These are phyloP conservation scores for Zopfia rhizophila DNA, from an alignment of 2,329 filamentous ascomycete species.

Conservation along the genomic window DNA sequence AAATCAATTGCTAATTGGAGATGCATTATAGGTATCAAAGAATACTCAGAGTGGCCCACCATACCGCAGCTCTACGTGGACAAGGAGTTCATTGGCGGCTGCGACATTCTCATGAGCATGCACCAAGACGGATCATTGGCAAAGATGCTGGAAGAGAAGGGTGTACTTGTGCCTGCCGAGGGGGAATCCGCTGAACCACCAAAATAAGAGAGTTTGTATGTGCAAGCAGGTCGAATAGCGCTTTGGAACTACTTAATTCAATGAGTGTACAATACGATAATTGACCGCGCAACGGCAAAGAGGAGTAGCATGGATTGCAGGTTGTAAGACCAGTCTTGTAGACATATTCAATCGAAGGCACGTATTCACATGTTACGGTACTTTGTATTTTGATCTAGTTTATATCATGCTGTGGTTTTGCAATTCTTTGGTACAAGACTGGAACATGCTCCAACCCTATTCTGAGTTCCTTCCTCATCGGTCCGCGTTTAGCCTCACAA, in stretches of 20 bases:
- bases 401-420: background rate
- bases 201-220: too few species aligned
- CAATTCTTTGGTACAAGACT: constrained; percentile 3
- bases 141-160: constrained; percentile 91
- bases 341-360: too few species aligned
- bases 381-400: background rate
- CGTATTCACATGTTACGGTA: background rate
- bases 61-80: constrained; percentile 97
- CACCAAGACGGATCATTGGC: constrained; percentile 94
- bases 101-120: constrained; percentile 96
- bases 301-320: too few species aligned
- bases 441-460: constrained; percentile 10
- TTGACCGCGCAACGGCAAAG: too few species aligned
- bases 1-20: too few species aligned
- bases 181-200: constrained; percentile 38
- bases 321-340: too few species aligned
- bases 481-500: constrained; percentile 1
- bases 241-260: constrained; percentile 1
- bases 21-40: constrained; percentile 81
- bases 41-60: constrained; percentile 99
- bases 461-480: constrained; percentile 13
- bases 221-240: background rate
- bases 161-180: constrained; percentile 76
- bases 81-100: constrained; percentile 97
- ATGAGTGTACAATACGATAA: too few species aligned